Percentiles rank a stretch among this genome's conserved stretches.
phyloP scores from a whole-genome alignment of 768 basidiomycete species.

The Tylopilus felleus region DNA sequence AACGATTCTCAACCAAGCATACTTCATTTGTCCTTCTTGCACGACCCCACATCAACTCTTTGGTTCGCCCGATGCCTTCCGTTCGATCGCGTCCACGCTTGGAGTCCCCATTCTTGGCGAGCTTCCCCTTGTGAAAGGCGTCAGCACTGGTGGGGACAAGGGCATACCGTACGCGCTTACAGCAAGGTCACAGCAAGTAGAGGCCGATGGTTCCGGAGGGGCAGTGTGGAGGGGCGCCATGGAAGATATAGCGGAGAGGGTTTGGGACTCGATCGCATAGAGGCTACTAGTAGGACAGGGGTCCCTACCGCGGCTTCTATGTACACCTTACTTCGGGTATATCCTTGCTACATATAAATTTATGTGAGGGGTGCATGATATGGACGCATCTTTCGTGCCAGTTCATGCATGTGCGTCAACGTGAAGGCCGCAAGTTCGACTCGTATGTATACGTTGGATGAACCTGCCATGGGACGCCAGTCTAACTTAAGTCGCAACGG shows the following conservation, averaged over 20 bases:
- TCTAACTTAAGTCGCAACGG: no score
- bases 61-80: slow-evolving; percentile 67
- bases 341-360: no score
- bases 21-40: slow-evolving; percentile 78
- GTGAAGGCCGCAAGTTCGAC: no score
- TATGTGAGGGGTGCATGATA: no score
- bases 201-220: slow-evolving; percentile 27
- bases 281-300: no score
- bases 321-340: no score
- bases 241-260: slow-evolving; percentile 25
- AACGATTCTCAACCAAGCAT: slow-evolving; percentile 82
- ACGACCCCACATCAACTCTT: slow-evolving; percentile 60
- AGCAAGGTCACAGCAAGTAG: slow-evolving; percentile 9
- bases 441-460: no score
- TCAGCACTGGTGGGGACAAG: slow-evolving; percentile 69
- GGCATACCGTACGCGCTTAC: slow-evolving; percentile 54
- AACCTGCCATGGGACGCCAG: no score
- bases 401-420: no score
- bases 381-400: no score
- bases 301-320: background rate
- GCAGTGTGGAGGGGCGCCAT: slow-evolving; percentile 33
- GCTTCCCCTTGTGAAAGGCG: slow-evolving; percentile 72
- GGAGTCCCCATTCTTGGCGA: slow-evolving; percentile 69
- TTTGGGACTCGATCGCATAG: slow-evolving; percentile 28
- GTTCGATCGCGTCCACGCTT: slow-evolving; percentile 52